Conservation (phyloP, 208 protist genomes). For the Blechomonas ayalai region DNA sequence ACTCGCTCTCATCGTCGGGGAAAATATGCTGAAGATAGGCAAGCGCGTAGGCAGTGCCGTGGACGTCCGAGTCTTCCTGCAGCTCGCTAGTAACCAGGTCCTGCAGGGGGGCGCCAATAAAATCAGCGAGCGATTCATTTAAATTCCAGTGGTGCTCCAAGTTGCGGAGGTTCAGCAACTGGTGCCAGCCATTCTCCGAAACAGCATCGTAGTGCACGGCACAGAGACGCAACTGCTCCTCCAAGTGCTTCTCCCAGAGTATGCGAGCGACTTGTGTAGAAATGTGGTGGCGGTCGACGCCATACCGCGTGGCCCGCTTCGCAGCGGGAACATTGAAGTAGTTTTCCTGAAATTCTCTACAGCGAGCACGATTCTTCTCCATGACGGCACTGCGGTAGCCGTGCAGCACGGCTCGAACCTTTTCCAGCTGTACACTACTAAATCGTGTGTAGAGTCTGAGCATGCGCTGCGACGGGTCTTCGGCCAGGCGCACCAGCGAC, state of each 20-base stretch:
- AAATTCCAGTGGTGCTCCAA: conserved; percentile 74
- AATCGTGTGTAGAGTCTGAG: conserved; percentile 69
- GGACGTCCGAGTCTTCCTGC: conserved; percentile 48
- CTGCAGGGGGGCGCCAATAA: conserved; percentile 46
- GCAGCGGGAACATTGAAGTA: conserved; percentile 56
- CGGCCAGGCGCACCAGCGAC: not conserved
- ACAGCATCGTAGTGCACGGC: conserved; percentile 63
- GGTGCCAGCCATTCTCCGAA: conserved; percentile 78
- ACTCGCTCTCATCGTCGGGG: conserved; percentile 56
- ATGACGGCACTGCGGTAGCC: conserved; percentile 57
- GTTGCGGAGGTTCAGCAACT: conserved; percentile 77
- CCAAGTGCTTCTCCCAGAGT: conserved; percentile 62
- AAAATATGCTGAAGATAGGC: conserved; percentile 73
- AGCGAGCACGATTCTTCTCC: conserved; percentile 50
- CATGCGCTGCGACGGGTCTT: conserved; percentile 15
- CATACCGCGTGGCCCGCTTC: conserved; percentile 36
- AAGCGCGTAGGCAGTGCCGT: conserved; percentile 78
- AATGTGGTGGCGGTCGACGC: conserved; percentile 40
- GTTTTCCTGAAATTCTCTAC: conserved; percentile 52
- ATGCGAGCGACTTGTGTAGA: conserved; percentile 52
- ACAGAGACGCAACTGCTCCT: conserved; percentile 39
- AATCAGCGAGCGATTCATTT: conserved; percentile 61
- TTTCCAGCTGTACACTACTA: conserved; percentile 52
- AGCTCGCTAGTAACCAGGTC: conserved; percentile 44
- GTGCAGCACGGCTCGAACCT: conserved; percentile 53